phyloP scores from a whole-genome alignment of 352 stramenopile species.

The Phytophthora megakarya region DNA sequence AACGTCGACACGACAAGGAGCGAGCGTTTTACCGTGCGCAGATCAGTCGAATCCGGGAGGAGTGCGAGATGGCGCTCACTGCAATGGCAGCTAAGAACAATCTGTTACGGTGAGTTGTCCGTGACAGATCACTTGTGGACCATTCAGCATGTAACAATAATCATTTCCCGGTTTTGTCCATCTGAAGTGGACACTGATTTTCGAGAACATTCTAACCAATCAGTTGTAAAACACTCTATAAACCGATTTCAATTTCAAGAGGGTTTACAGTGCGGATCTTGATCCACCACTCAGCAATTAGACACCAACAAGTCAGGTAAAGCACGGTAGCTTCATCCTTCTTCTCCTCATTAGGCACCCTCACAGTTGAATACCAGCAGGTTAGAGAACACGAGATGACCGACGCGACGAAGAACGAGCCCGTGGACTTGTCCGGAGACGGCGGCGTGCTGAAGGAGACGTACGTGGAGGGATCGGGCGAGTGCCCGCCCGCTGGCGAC shows the following conservation, averaged over 20 bases:
- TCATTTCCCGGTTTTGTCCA: background rate
- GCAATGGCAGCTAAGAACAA: slow-evolving; percentile 72
- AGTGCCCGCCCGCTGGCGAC: slow-evolving; percentile 75
- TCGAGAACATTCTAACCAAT: slow-evolving; percentile 57
- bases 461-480: slow-evolving; percentile 87
- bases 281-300: slow-evolving; percentile 25
- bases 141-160: background rate
- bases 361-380: background rate
- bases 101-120: slow-evolving; percentile 52
- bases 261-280: too few relatives aligned
- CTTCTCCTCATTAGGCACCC: background rate
- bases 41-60: slow-evolving; percentile 60
- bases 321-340: background rate
- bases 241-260: slow-evolving; percentile 15
- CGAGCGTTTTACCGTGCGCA: slow-evolving; percentile 58
- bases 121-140: background rate
- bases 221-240: slow-evolving; percentile 8
- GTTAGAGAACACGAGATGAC: slow-evolving; percentile 35
- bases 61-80: slow-evolving; percentile 73
- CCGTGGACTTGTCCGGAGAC: slow-evolving; percentile 85
- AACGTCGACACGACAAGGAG: slow-evolving; percentile 57
- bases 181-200: slow-evolving; percentile 13
- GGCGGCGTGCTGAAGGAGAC: slow-evolving; percentile 93
- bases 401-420: slow-evolving; percentile 43
- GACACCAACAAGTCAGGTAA: slow-evolving; percentile 12